These are phyloP conservation scores for Phaeophleospora eucalypticola DNA, from an alignment of 2,329 filamentous ascomycete species.

Conservation along the genomic window DNA sequence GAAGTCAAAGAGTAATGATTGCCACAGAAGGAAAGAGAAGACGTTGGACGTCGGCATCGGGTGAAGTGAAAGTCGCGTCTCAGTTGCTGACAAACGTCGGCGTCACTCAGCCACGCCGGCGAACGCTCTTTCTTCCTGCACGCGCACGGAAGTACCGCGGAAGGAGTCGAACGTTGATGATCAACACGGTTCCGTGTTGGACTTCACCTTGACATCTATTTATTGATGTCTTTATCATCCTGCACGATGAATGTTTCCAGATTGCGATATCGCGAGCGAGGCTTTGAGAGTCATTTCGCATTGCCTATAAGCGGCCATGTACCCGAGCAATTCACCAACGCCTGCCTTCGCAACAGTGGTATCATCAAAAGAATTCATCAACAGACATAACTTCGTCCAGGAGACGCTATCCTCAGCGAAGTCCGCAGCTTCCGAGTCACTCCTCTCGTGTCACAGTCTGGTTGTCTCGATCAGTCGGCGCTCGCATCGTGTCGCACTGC, in stretches of 20 bases:
- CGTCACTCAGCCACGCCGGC: not conserved
- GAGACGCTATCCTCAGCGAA: not conserved
- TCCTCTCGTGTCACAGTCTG: not conserved
- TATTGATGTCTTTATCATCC: too few species aligned
- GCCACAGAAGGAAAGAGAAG: constrained; percentile 1
- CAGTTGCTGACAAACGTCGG: not conserved
- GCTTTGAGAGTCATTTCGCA: too few species aligned
- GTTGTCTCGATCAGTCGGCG: not conserved
- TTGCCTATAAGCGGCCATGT: not conserved
- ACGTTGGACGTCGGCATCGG: not conserved
- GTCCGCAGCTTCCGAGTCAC: too few species aligned
- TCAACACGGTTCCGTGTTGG: too few species aligned
- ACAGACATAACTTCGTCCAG: not conserved
- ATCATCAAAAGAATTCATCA: constrained; percentile 6
- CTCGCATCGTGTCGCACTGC: not conserved
- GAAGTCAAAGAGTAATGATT: not conserved
- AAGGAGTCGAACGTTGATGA: not conserved
- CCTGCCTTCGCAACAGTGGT: constrained; percentile 5
- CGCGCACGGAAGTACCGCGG: not conserved
- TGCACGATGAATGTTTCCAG: too few species aligned
- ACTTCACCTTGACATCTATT: too few species aligned
- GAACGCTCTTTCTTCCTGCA: not conserved
- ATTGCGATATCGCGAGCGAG: too few species aligned
- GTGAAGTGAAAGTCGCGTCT: not conserved
- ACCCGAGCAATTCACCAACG: not conserved